Conservation (phyloP, 2,329 filamentous ascomycete genomes). For the Botrytis fabae region DNA sequence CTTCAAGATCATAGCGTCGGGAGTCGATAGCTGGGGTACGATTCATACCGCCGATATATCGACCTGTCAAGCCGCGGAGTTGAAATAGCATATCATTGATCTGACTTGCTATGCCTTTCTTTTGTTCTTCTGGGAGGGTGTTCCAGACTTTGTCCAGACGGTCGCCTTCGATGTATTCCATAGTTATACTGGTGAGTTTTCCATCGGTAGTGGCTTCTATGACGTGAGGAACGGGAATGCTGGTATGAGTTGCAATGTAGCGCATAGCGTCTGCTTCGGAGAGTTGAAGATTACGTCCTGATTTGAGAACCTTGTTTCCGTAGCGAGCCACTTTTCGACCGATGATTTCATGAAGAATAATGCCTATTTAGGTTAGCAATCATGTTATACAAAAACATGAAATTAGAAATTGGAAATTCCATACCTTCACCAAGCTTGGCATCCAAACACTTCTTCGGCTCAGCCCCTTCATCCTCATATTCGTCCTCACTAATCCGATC, state of each 20-base stretch:
- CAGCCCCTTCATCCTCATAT: constrained; percentile 2
- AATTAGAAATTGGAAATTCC: not conserved
- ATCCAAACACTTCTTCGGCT: constrained; percentile 20
- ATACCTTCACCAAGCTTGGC: constrained; percentile 19
- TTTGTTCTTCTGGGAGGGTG: constrained; percentile 20
- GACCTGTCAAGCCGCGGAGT: constrained; percentile 22
- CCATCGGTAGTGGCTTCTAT: constrained; percentile 32
- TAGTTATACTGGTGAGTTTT: constrained; percentile 21
- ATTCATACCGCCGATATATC: constrained; percentile 26
- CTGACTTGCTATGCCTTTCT: constrained; percentile 20
- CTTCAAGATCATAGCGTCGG: constrained; percentile 23
- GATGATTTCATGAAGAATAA: constrained; percentile 21
- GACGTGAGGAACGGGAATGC: constrained; percentile 48
- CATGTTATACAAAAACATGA: not conserved
- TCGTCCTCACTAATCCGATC: constrained; percentile 17
- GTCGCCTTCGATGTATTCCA: constrained; percentile 27
- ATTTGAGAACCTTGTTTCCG: constrained; percentile 26
- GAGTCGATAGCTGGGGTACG: constrained; percentile 23
- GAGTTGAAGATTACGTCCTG: constrained; percentile 33
- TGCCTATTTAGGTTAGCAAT: constrained; percentile 15
- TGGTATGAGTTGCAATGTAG: constrained; percentile 45
- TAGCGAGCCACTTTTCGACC: constrained; percentile 25
- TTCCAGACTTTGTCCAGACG: constrained; percentile 26
- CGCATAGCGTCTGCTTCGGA: constrained; percentile 46
- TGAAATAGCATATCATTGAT: constrained; percentile 26